Evolutionary conservation across 2,329 filamentous ascomycete genomes (phyloP), one percentile per base, ranked within the genome.

Genomic region (Leptodontidium sp.): DNA sequence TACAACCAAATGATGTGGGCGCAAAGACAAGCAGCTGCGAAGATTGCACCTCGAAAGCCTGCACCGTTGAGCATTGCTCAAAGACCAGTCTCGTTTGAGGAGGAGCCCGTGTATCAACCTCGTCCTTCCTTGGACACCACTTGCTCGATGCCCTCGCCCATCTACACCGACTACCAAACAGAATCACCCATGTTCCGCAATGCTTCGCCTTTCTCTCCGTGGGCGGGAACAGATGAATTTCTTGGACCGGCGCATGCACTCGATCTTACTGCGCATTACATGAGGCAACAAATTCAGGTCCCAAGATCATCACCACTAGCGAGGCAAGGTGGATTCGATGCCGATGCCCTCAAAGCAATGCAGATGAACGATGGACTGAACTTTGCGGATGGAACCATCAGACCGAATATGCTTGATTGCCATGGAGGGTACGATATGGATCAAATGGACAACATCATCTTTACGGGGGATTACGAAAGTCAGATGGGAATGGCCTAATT

Each of bases 171-270:
- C 29, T 76, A 74, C 58, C 70, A 68, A n/a, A 68, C 67, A 35
- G 70, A 75, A 17, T 73, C 74, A 21, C 75, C 74, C 1, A 72
- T 75, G 69, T 72, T 75, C 57, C 65, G 72, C 45, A 74, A 71
- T n/a, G 38, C 63, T 12, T 74, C 75, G 2, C 73, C 75, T 0
- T 75, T 74, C 52, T 65, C 71, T 26, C 69, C 69, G 5, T 75
- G 74, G 74, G 73, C 73, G 12, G 72, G 65, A 29, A 67, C 63
- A 8, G 75, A 76, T 61, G 75, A 76, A 2, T 76, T 73, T 49
- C 70, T 77, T 9, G 71, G 64, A 24, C 68, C 63, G 8, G 49
- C 70, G 6, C 71, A 74, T 26, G 63, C 69, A 17, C 68, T 76
- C 8, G 73, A 75, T 21, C 55, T 74, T 6, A 75, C 73, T 5